Conservation (phyloP, 208 protist genomes). For the Leishmania major region DNA sequence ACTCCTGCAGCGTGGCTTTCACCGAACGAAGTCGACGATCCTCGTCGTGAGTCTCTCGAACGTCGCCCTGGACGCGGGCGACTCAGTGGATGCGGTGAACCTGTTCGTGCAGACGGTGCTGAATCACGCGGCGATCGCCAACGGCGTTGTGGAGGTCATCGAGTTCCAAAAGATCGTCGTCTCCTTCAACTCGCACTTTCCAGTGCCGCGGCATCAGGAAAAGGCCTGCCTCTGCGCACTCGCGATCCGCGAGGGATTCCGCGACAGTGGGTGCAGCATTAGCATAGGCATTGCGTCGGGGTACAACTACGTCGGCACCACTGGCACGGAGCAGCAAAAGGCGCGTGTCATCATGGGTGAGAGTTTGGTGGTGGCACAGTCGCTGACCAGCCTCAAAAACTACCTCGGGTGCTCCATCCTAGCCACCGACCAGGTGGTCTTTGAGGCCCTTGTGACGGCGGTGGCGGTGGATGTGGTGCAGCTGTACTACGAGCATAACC, state of each 20-base stretch:
- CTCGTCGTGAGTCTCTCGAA: conserved; percentile 40
- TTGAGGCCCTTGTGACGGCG: conserved; percentile 32
- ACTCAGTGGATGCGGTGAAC: conserved; percentile 40
- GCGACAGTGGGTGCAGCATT: conserved; percentile 29
- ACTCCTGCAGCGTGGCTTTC: conserved; percentile 29
- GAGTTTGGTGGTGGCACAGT: conserved; percentile 37
- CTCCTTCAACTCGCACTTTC: conserved; percentile 65
- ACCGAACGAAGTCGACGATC: conserved; percentile 57
- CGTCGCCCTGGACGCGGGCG: conserved; percentile 17
- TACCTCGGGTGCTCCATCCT: conserved; percentile 44
- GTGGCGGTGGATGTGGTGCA: conserved; percentile 57
- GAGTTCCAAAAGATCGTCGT: conserved; percentile 44
- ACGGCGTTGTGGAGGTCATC: conserved; percentile 59
- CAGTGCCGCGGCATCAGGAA: conserved; percentile 55
- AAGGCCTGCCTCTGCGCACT: conserved; percentile 63
- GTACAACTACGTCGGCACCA: conserved; percentile 48
- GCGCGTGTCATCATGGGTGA: conserved; percentile 54
- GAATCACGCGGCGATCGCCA: conserved; percentile 28
- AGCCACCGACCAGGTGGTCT: conserved; percentile 44
- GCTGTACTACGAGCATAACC: conserved; percentile 29
- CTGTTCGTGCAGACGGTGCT: conserved; percentile 46
- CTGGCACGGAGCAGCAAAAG: conserved; percentile 59
- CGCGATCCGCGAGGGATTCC: conserved; percentile 39
- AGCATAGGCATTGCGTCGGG: conserved; percentile 52
- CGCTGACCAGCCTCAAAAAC: conserved; percentile 31